A percentile compares a stretch with the other conserved stretches of the same genome.
phyloP scores from a whole-genome alignment of 2,329 filamentous ascomycete species.

The Xylaria arbuscula region DNA sequence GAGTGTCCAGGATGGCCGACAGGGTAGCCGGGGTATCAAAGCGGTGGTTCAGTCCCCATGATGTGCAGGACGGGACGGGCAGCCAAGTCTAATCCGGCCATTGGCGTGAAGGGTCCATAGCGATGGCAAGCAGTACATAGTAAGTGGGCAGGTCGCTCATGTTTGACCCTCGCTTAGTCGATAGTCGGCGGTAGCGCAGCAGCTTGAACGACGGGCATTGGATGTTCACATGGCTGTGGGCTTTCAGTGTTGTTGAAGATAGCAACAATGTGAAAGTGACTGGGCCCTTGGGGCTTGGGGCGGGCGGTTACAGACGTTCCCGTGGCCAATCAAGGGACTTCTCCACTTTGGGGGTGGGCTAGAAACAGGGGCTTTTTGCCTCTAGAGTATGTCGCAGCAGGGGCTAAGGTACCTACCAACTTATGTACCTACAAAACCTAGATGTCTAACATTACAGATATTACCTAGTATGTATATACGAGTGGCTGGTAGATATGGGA shows the following conservation, averaged over 20 bases:
- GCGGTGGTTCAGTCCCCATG: conserved; percentile 46
- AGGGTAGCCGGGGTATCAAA: conserved; percentile 33
- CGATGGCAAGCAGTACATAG: conserved; percentile 25
- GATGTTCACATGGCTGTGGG: conserved; percentile 40
- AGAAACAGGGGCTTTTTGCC: conserved; percentile 33
- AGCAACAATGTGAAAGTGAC: conserved; percentile 38
- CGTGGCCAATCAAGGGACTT: conserved; percentile 45
- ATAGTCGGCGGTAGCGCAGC: conserved; percentile 44
- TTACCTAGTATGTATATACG: too few relatives aligned
- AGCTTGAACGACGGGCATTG: conserved; percentile 42
- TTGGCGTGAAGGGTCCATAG: conserved; percentile 31
- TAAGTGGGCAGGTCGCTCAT: conserved; percentile 36
- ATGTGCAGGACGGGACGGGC: conserved; percentile 45
- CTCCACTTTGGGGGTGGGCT: conserved; percentile 27
- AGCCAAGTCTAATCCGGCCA: conserved; percentile 37
- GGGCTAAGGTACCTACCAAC: conserved; percentile 16
- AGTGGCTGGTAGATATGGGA: not conserved
- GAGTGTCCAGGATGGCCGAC: conserved; percentile 11
- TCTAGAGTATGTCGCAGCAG: conserved; percentile 30
- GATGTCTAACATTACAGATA: not conserved
- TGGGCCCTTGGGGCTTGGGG: conserved; percentile 41
- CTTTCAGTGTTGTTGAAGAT: conserved; percentile 40
- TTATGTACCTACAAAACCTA: not conserved
- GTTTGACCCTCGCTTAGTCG: conserved; percentile 19
- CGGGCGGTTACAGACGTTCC: conserved; percentile 48